Evolutionary conservation across 108 stramenopile genomes (phyloP).

Genomic region (Ochromonas danica): DNA sequence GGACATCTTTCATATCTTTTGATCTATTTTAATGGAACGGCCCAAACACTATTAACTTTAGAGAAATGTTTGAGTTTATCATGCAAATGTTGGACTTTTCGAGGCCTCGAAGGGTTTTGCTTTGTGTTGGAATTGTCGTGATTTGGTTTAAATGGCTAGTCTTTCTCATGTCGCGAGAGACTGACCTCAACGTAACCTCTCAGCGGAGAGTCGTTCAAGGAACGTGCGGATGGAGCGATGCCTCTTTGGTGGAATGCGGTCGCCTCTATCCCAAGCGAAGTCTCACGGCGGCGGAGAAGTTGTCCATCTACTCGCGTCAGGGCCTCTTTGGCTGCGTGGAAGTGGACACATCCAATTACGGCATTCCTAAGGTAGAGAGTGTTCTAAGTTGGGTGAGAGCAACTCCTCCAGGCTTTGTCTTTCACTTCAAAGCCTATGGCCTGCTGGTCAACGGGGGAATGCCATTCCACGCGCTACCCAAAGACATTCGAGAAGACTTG

Average conservation of each 20-base stretch:
- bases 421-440: background rate
- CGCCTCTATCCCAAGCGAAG: background rate
- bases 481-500: background rate
- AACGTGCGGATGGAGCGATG: background rate
- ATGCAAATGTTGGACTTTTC: no score
- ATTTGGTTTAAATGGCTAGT: no score
- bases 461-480: background rate
- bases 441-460: background rate
- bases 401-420: background rate
- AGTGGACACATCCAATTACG: background rate
- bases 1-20: no score
- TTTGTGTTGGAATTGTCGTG: no score
- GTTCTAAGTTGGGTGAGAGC: background rate
- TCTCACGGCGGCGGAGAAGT: background rate
- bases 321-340: background rate
- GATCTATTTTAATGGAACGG: no score
- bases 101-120: no score
- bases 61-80: no score
- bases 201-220: background rate
- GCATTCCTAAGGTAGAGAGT: background rate
- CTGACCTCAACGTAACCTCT: no score
- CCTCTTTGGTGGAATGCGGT: background rate
- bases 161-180: no score
- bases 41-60: no score
- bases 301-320: background rate